Evolutionary conservation across 805 yeast species (phyloP), one percentile per base, ranked within the genome.

Genomic region (Yamadazyma sp.): DNA sequence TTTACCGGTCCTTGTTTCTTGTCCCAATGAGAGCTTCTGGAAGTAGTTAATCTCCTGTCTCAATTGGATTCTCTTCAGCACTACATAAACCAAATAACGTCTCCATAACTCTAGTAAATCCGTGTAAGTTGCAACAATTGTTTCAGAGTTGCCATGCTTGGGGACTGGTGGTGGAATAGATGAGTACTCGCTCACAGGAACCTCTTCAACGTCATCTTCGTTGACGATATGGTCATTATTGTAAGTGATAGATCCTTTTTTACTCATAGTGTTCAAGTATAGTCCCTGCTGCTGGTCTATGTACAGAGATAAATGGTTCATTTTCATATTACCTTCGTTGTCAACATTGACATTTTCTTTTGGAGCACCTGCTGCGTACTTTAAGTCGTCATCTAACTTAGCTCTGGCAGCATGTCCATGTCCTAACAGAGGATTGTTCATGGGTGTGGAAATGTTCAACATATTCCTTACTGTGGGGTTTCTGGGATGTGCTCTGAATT

Each of bases 1-100:
- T 11, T 36, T 37, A 11, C 44, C 21, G 9, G 41, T 6, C 12
- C 31, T 38, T 15, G 32, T 17, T 11, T 45, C 49, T 30, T 42
- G 45, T 7, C 30, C 44, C 10, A 45, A 38, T 12, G 53, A 35
- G 30, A 52, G 47, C 6, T 47, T 28, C 43, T 64, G 68, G 54
- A 58, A 68, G 34, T 56, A 42, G 20, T 46, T 51, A 40, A 68
- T 65, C 39, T 68, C 74, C 43, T 66, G 72, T 29, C 73, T 52
- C 34, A 68, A 51, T 40, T 59, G 59, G 32, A 68, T 66, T 19
- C 74, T 45, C 47, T 59, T 64, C 20, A 52, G 50, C n/a, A 67
- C 40, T 5, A 67, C 71, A 31, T 53, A 49, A 31, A 50, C 35
- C 35, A 68, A 57, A 44, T 68, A 68, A 14, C 41, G 50, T 28